phyloP scores from a whole-genome alignment of 2,329 filamentous ascomycete species.

The Colletotrichum paranaense region DNA sequence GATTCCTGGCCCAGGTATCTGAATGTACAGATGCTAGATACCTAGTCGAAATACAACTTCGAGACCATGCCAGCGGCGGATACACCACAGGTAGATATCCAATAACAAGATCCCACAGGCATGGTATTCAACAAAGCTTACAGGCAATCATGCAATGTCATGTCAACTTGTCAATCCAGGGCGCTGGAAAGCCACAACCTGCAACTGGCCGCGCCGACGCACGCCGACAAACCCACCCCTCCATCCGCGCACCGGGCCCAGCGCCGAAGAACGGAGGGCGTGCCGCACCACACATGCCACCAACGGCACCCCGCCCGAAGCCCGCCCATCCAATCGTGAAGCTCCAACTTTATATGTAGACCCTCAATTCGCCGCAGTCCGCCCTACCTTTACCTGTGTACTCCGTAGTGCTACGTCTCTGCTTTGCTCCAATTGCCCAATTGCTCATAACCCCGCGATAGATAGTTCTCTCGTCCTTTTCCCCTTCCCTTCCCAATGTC shows the following conservation, averaged over 20 bases:
- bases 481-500: slow-evolving; percentile 21
- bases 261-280: slow-evolving; percentile 34
- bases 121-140: not conserved
- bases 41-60: too few relatives aligned
- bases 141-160: not conserved
- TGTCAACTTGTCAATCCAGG: not conserved
- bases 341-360: not conserved
- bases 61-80: not conserved
- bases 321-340: slow-evolving; percentile 4
- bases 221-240: not conserved
- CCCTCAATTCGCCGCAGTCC: slow-evolving; percentile 4
- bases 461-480: not conserved
- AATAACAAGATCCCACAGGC: too few relatives aligned
- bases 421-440: not conserved
- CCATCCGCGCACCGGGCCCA: slow-evolving; percentile 1
- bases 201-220: not conserved
- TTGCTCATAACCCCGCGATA: slow-evolving; percentile 7
- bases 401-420: too few relatives aligned
- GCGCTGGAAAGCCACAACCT: not conserved
- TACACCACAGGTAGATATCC: too few relatives aligned
- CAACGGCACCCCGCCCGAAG: not conserved
- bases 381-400: not conserved
- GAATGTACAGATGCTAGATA: too few relatives aligned
- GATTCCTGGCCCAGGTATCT: not conserved
- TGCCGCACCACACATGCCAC: not conserved